Conservation (phyloP, 2,329 filamentous ascomycete genomes). For the Chaetomiaceae sp. region DNA sequence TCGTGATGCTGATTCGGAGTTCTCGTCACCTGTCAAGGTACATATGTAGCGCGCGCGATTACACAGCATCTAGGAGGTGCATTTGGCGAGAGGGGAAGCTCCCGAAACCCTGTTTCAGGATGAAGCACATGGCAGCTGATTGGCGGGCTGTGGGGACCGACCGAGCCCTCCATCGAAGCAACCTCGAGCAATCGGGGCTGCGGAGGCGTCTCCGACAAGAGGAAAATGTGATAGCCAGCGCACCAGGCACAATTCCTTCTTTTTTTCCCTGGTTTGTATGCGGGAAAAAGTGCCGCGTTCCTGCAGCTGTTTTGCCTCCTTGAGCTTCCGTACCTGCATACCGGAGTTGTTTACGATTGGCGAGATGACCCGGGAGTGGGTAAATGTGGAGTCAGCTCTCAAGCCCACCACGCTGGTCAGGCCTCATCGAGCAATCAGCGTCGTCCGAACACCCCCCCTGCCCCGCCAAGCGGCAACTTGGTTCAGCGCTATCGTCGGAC, state of each 20-base stretch:
- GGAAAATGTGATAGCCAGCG: background rate
- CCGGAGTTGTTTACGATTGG: conserved; percentile 16
- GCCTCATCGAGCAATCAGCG: conserved; percentile 3
- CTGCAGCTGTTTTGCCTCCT: conserved; percentile 10
- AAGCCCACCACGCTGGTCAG: conserved; percentile 13
- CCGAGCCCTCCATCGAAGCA: background rate
- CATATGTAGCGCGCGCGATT: background rate
- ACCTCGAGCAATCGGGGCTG: background rate
- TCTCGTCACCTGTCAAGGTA: background rate
- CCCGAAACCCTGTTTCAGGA: conserved; percentile 5
- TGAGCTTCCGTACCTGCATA: conserved; percentile 20
- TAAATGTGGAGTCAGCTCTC: conserved; percentile 5
- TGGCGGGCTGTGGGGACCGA: background rate
- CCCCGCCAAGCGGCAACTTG: conserved; percentile 4
- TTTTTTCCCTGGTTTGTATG: background rate
- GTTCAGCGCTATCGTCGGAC: conserved; percentile 10
- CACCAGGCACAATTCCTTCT: no score
- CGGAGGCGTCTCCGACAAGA: background rate
- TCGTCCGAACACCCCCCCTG: background rate
- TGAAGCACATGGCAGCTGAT: conserved; percentile 3
- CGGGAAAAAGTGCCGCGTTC: conserved; percentile 17
- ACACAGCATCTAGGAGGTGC: background rate
- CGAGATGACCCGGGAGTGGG: background rate
- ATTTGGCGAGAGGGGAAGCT: background rate
- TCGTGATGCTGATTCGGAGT: no score